Percentiles rank a stretch among this genome's conserved stretches.
Evolutionary conservation across 2,329 filamentous ascomycete species (phyloP).

Genomic region (Venturia effusa): DNA sequence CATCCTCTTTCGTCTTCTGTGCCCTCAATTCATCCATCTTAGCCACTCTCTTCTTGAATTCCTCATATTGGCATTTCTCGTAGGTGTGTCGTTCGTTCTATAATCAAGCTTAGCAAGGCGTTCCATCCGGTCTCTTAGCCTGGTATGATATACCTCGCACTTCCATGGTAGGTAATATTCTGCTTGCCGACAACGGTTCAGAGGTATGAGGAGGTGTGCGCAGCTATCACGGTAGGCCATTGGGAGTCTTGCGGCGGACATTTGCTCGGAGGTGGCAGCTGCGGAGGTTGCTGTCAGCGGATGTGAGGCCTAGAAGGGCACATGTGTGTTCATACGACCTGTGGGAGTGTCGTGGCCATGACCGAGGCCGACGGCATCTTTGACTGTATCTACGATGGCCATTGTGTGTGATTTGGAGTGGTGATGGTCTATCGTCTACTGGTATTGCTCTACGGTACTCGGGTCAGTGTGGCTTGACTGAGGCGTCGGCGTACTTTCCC

Average conservation of each 20-base stretch:
- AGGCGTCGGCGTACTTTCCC: background rate
- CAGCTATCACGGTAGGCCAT: conserved; percentile 91
- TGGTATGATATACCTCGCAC: conserved; percentile 61
- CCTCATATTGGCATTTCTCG: conserved; percentile 98
- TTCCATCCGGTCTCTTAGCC: background rate
- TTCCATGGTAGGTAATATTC: conserved; percentile 96
- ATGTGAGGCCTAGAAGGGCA: conserved; percentile 1
- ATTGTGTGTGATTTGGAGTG: conserved; percentile 17
- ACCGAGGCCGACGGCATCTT: conserved; percentile 36
- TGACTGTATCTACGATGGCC: conserved; percentile 34
- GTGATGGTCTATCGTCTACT: background rate
- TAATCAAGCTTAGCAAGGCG: conserved; percentile 2
- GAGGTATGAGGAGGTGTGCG: conserved; percentile 84
- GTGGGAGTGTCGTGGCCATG: conserved; percentile 16
- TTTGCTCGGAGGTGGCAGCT: conserved; percentile 81
- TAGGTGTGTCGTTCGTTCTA: conserved; percentile 95
- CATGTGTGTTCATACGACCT: conserved; percentile 7
- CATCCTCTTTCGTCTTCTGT: conserved; percentile 7
- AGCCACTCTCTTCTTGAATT: conserved; percentile 95
- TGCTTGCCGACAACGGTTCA: conserved; percentile 88
- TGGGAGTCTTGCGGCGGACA: conserved; percentile 82
- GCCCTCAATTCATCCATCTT: conserved; percentile 97
- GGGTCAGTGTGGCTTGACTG: background rate
- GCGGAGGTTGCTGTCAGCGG: background rate
- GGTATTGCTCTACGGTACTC: background rate